phyloP scores from a whole-genome alignment of 148 eudicot species.

The Chenopodium suecicum region DNA sequence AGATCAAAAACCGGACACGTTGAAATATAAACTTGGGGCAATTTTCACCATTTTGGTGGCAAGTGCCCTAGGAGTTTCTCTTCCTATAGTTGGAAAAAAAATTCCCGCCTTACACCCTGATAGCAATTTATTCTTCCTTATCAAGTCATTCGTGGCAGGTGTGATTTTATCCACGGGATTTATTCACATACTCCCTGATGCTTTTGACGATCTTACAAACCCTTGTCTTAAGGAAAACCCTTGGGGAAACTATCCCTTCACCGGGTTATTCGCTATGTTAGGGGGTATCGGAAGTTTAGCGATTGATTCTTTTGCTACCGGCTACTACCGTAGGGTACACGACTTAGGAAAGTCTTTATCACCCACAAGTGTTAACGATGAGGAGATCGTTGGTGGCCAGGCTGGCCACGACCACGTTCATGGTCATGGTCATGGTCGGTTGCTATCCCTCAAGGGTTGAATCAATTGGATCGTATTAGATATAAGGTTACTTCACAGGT shows the following conservation, averaged over 20 bases:
- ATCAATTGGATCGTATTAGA: conserved; percentile 27
- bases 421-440: conserved; percentile 28
- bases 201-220: not conserved
- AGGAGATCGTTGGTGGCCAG: conserved; percentile 10
- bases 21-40: conserved; percentile 37
- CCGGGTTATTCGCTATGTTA: too few species aligned
- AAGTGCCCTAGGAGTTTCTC: conserved; percentile 45
- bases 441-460: conserved; percentile 21
- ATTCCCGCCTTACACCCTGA: conserved; percentile 45
- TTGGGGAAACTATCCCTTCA: too few species aligned
- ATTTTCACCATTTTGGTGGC: conserved; percentile 42
- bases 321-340: conserved; percentile 29
- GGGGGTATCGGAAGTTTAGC: too few species aligned
- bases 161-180: conserved; percentile 67
- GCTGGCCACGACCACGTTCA: conserved; percentile 29
- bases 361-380: not conserved
- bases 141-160: conserved; percentile 53
- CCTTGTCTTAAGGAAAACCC: too few species aligned
- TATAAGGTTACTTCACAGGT: conserved; percentile 50
- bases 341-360: not conserved
- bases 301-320: too few species aligned
- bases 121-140: conserved; percentile 34
- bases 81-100: conserved; percentile 41
- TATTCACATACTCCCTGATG: conserved; percentile 61
- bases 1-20: too few species aligned